Evolutionary conservation across 352 stramenopile genomes (phyloP).

Genomic region (Phytophthora meadii): DNA sequence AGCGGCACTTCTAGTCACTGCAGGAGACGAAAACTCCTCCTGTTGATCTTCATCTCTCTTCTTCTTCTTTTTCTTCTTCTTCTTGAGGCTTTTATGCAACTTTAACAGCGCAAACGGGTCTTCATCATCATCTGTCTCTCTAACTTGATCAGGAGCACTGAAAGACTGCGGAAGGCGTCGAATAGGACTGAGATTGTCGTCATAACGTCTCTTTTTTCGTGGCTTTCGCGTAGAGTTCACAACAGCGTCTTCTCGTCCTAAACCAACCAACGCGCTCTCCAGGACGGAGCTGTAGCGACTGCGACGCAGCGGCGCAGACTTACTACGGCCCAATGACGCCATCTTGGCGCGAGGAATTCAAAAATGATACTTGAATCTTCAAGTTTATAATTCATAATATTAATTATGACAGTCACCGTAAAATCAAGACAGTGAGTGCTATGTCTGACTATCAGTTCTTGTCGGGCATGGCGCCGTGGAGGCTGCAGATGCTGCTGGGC

Average conservation of each 20-base stretch:
- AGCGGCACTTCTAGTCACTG: conserved; percentile 14
- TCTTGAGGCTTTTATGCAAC: conserved; percentile 18
- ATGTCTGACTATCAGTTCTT: conserved; percentile 23
- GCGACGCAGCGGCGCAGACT: conserved; percentile 26
- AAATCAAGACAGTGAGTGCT: conserved; percentile 22
- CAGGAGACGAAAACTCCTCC: conserved; percentile 6
- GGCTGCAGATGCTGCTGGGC: conserved; percentile 27
- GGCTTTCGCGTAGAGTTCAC: conserved; percentile 37
- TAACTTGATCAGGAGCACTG: conserved; percentile 9
- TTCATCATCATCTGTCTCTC: conserved; percentile 22
- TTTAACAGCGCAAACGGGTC: conserved; percentile 33
- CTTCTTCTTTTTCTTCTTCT: conserved; percentile 23
- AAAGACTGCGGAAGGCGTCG: background rate
- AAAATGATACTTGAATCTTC: background rate
- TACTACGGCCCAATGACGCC: conserved; percentile 13
- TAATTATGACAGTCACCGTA: background rate
- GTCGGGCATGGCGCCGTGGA: conserved; percentile 15
- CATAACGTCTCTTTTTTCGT: conserved; percentile 22
- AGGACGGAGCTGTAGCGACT: conserved; percentile 39
- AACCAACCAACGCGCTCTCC: conserved; percentile 39
- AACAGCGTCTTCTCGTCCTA: conserved; percentile 37
- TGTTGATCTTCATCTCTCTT: background rate
- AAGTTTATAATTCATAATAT: no score
- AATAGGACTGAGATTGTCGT: conserved; percentile 9
- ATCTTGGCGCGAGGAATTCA: conserved; percentile 9